phyloP scores from a whole-genome alignment of 1,284 basidiomycete genomes.

The Papiliotrema laurentii region DNA sequence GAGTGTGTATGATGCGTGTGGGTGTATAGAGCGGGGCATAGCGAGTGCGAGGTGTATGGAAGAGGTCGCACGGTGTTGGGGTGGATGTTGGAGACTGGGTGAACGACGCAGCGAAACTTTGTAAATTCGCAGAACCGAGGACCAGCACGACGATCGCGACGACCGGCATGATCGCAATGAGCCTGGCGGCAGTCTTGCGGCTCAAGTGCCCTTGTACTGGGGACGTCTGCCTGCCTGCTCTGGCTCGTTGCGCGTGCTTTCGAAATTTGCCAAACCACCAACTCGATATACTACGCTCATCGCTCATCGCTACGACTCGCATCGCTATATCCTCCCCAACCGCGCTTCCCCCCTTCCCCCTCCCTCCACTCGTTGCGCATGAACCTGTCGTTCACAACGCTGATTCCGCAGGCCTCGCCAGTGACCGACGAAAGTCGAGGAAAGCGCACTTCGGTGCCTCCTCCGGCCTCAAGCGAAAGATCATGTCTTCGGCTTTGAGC shows the following conservation, averaged over 20 bases:
- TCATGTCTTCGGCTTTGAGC: conserved; percentile 93
- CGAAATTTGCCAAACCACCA: background rate
- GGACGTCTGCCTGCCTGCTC: background rate
- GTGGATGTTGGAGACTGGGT: background rate
- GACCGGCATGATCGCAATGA: background rate
- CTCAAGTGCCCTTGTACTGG: no score
- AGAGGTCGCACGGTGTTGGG: background rate
- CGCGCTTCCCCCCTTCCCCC: background rate
- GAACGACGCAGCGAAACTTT: no score
- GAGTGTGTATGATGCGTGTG: no score
- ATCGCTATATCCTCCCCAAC: background rate
- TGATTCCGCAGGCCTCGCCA: conserved; percentile 40
- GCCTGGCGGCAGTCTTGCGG: no score
- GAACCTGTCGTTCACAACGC: background rate
- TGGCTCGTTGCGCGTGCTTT: background rate
- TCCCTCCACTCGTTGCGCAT: background rate
- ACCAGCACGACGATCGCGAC: background rate
- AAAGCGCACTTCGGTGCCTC: conserved; percentile 94
- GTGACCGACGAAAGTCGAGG: conserved; percentile 82
- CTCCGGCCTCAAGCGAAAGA: conserved; percentile 89
- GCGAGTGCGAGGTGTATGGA: background rate
- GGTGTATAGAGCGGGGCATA: background rate
- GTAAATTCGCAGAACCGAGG: no score
- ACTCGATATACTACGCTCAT: background rate
- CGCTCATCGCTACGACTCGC: background rate